Conservation (phyloP, 257 asterid species). For the Ophiorrhiza pumila region DNA sequence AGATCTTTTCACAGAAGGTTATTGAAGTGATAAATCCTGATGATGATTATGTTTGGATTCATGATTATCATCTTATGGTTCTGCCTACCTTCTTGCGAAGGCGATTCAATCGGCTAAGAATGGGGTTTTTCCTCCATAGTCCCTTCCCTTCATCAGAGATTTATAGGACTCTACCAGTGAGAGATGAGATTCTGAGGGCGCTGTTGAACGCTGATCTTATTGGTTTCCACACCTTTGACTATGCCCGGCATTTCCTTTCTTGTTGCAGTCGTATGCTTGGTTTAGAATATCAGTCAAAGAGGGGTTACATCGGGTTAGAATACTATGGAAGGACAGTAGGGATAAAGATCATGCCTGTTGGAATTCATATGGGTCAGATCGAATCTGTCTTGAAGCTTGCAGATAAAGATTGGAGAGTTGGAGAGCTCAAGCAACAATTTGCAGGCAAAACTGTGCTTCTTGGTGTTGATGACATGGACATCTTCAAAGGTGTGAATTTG, state of each 20-base stretch:
- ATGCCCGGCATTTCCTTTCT: conserved; percentile 52
- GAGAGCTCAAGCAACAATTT: conserved; percentile 42
- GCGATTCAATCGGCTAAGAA: conserved; percentile 41
- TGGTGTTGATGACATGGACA: conserved; percentile 56
- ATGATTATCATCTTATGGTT: conserved; percentile 57
- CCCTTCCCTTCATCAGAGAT: conserved; percentile 58
- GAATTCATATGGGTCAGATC: conserved; percentile 47
- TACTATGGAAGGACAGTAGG: conserved; percentile 51
- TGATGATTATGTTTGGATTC: conserved; percentile 53
- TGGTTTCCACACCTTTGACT: conserved; percentile 52
- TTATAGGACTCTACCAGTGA: conserved; percentile 44
- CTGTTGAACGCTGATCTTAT: conserved; percentile 45
- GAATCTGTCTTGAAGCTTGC: conserved; percentile 38
- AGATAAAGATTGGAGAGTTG: conserved; percentile 41
- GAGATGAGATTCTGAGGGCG: conserved; percentile 49
- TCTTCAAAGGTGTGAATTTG: conserved; percentile 50
- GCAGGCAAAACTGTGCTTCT: conserved; percentile 43
- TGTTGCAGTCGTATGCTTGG: conserved; percentile 55
- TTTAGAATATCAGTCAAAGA: conserved; percentile 44
- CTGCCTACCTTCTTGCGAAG: conserved; percentile 49
- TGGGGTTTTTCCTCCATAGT: conserved; percentile 52
- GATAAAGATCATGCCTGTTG: conserved; percentile 53
- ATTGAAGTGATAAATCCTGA: conserved; percentile 59
- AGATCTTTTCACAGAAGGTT: conserved; percentile 49
- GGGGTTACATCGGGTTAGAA: conserved; percentile 53